Conservation (phyloP, 495 filamentous ascomycete genomes). For the Hypoxylon rickii region DNA sequence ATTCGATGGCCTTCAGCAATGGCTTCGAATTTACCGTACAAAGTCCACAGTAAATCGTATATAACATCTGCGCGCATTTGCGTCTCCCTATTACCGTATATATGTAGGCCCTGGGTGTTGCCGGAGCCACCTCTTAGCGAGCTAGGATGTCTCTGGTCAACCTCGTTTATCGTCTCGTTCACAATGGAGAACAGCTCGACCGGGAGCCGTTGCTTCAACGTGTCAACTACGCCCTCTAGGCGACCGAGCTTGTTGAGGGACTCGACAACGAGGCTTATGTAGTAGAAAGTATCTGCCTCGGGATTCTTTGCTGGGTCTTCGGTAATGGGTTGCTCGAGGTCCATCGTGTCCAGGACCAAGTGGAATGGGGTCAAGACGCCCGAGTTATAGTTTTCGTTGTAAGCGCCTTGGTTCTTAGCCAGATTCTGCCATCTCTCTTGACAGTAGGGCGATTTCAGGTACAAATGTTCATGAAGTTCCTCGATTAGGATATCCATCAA, state of each 20-base stretch:
- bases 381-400: constrained; percentile 49
- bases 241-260: constrained; percentile 84
- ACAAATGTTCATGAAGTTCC: constrained; percentile 95
- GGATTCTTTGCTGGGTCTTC: constrained; percentile 91
- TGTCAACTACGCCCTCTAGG: constrained; percentile 82
- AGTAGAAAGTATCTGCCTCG: constrained; percentile 91
- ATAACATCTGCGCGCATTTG: constrained; percentile 79
- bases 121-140: constrained; percentile 60
- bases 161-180: constrained; percentile 90
- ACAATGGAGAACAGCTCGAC: constrained; percentile 94
- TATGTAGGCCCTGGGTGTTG: constrained; percentile 63
- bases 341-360: constrained; percentile 76
- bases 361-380: constrained; percentile 64
- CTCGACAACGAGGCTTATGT: constrained; percentile 87
- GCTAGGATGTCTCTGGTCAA: constrained; percentile 86
- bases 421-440: constrained; percentile 89
- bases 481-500: constrained; percentile 94
- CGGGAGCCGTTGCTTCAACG: constrained; percentile 88
- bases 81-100: constrained; percentile 67
- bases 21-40: constrained; percentile 95
- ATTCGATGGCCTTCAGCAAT: constrained; percentile 96
- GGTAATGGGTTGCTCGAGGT: constrained; percentile 66
- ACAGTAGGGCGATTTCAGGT: constrained; percentile 95
- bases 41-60: constrained; percentile 84
- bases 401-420: constrained; percentile 54